These are phyloP conservation scores for Fusarium armeniacum DNA, from an alignment of 2,329 filamentous ascomycete genomes.

Conservation along the genomic window DNA sequence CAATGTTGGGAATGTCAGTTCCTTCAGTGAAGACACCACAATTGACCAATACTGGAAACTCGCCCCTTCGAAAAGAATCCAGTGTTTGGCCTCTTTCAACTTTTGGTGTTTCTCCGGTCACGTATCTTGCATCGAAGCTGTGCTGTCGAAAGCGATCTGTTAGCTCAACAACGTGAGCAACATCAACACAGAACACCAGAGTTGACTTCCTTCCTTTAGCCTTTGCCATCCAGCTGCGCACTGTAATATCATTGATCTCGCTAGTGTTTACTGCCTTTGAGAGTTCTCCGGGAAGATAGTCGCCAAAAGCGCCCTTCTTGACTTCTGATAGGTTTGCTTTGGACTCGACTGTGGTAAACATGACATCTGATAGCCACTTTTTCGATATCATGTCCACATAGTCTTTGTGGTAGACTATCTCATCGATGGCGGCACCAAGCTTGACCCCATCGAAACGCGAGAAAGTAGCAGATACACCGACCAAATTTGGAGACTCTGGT, in stretches of 20 bases:
- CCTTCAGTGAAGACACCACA: slow-evolving; percentile 98
- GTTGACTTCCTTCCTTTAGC: slow-evolving; percentile 83
- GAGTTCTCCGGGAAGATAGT: slow-evolving; percentile 84
- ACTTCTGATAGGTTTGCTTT: slow-evolving; percentile 83
- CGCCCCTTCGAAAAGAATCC: slow-evolving; percentile 79
- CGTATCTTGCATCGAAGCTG: slow-evolving; percentile 85
- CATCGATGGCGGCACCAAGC: slow-evolving; percentile 87
- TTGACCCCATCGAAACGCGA: slow-evolving; percentile 85
- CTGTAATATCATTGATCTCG: slow-evolving; percentile 84
- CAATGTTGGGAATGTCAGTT: slow-evolving; percentile 97
- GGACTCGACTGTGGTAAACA: slow-evolving; percentile 92
- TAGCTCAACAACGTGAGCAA: slow-evolving; percentile 82
- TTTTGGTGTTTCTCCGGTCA: slow-evolving; percentile 85
- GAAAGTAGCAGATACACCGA: slow-evolving; percentile 89
- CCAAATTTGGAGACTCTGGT: slow-evolving; percentile 70
- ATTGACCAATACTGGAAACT: slow-evolving; percentile 91
- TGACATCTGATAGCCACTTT: slow-evolving; percentile 91
- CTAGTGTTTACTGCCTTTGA: slow-evolving; percentile 86
- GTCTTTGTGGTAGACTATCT: slow-evolving; percentile 94
- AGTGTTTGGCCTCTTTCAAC: slow-evolving; percentile 77
- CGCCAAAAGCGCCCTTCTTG: slow-evolving; percentile 71
- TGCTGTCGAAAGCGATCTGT: slow-evolving; percentile 81
- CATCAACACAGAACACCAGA: slow-evolving; percentile 92
- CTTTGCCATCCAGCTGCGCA: slow-evolving; percentile 87
- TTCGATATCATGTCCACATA: slow-evolving; percentile 80